Percentiles rank a stretch among this genome's conserved stretches.
These are phyloP conservation scores for Solanum sparsipilum DNA, from an alignment of 257 asterid genomes.

Conservation along the genomic window DNA sequence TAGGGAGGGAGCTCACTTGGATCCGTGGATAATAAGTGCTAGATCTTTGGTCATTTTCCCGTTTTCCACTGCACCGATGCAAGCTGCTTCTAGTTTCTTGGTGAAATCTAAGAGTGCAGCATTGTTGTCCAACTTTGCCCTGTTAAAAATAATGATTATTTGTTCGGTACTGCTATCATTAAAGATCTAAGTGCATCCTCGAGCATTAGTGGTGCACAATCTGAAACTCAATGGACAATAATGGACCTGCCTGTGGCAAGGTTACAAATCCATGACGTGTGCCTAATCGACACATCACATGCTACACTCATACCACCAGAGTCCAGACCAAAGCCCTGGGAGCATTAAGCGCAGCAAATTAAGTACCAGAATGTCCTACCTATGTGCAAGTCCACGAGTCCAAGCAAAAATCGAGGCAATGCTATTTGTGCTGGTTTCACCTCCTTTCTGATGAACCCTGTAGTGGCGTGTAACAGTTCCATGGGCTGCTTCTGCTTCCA, in stretches of 20 bases:
- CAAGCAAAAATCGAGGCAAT: slow-evolving; percentile 99
- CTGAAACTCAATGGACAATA: neutral
- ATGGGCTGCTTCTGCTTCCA: slow-evolving; percentile 99
- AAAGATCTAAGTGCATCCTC: neutral
- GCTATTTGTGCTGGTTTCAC: slow-evolving; percentile 99
- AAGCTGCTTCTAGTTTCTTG: slow-evolving; percentile 88
- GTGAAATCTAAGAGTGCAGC: slow-evolving; percentile 76
- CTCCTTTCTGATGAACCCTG: slow-evolving; percentile 96
- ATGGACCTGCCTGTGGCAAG: neutral
- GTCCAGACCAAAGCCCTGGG: neutral
- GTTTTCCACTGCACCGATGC: slow-evolving; percentile 79
- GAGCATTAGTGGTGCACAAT: neutral
- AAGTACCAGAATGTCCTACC: slow-evolving; percentile 25
- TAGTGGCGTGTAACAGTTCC: slow-evolving; percentile 98
- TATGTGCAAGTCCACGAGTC: slow-evolving; percentile 98
- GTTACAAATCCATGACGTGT: fast-evolving
- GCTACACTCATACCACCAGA: neutral
- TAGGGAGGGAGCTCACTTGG: slow-evolving; percentile 45
- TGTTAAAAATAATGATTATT: slow-evolving; percentile 1
- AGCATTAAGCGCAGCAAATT: fast-evolving
- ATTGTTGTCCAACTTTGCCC: slow-evolving; percentile 90
- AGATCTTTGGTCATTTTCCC: slow-evolving; percentile 99
- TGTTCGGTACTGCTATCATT: neutral
- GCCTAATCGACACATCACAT: neutral
- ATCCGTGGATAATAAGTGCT: slow-evolving; percentile 86